Evolutionary conservation across 495 filamentous ascomycete genomes (phyloP).

Genomic region (Oidiodendron maius): DNA sequence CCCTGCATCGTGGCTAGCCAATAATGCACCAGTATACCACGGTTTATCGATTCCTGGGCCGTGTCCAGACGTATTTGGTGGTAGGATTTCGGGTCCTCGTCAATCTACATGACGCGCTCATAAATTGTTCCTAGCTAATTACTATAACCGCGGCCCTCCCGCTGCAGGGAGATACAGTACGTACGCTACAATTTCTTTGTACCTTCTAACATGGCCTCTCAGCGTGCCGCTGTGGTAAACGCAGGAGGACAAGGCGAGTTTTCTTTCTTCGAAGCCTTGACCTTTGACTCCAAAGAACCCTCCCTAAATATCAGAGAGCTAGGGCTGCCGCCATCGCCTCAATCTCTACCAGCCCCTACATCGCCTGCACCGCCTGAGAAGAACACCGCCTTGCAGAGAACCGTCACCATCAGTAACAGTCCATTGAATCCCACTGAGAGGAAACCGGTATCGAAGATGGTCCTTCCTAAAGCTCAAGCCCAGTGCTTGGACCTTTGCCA

Average conservation of each 20-base stretch:
- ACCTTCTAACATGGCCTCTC: not conserved
- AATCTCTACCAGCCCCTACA: not conserved
- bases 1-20: too few relatives aligned
- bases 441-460: not conserved
- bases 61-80: too few relatives aligned
- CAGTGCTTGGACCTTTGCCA: constrained; percentile 23
- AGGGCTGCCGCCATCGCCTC: not conserved
- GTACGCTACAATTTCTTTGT: too few relatives aligned
- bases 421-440: not conserved
- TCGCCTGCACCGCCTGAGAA: not conserved
- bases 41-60: too few relatives aligned
- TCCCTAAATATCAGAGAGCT: not conserved
- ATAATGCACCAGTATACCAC: too few relatives aligned
- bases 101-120: too few relatives aligned
- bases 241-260: not conserved
- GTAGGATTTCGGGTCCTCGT: too few relatives aligned
- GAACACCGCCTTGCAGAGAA: not conserved
- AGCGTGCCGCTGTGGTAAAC: not conserved
- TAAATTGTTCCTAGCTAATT: too few relatives aligned
- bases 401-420: not conserved
- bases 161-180: too few relatives aligned
- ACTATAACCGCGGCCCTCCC: too few relatives aligned
- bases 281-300: not conserved
- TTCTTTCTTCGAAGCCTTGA: not conserved
- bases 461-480: constrained; percentile 1